A percentile compares a stretch with the other conserved stretches of the same genome.
phyloP scores from a whole-genome alignment of 2,329 filamentous ascomycete genomes.

The Fusarium falciforme region DNA sequence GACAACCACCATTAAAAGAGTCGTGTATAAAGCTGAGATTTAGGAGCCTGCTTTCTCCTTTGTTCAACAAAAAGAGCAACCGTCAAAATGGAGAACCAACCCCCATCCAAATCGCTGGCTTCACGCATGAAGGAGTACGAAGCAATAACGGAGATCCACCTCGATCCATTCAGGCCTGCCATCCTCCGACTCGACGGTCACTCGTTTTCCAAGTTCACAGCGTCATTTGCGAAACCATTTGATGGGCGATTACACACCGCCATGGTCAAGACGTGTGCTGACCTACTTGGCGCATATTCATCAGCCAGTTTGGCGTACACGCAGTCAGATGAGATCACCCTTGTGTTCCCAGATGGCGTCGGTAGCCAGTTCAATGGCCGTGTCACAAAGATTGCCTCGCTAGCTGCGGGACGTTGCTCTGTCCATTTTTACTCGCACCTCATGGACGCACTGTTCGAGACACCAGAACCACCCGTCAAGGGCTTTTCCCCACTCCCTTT shows the following conservation, averaged over 20 bases:
- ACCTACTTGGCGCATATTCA: constrained; percentile 18
- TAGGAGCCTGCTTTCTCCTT: not conserved
- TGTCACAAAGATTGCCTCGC: constrained; percentile 24
- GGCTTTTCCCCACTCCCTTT: constrained; percentile 11
- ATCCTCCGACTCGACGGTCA: constrained; percentile 33
- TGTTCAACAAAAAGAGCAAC: not conserved
- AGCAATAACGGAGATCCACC: constrained; percentile 14
- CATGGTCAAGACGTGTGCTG: constrained; percentile 29
- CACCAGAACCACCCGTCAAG: constrained; percentile 17
- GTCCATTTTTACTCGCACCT: constrained; percentile 31
- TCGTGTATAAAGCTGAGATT: not conserved
- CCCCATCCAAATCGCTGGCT: not conserved
- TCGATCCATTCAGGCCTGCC: constrained; percentile 14
- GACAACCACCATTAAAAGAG: not conserved
- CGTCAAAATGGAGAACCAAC: constrained; percentile 5
- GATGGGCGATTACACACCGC: constrained; percentile 25
- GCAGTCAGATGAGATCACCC: constrained; percentile 31
- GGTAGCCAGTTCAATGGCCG: constrained; percentile 21
- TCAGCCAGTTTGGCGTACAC: constrained; percentile 26
- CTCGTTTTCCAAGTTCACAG: constrained; percentile 31
- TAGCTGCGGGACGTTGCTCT: constrained; percentile 26
- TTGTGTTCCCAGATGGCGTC: constrained; percentile 31
- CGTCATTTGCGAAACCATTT: constrained; percentile 23
- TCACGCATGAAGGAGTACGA: constrained; percentile 30
- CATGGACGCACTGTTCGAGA: constrained; percentile 9